Evolutionary conservation across 2,329 filamentous ascomycete species (phyloP), one percentile per base, ranked within the genome.

Genomic region (Colletotrichum agaves): DNA sequence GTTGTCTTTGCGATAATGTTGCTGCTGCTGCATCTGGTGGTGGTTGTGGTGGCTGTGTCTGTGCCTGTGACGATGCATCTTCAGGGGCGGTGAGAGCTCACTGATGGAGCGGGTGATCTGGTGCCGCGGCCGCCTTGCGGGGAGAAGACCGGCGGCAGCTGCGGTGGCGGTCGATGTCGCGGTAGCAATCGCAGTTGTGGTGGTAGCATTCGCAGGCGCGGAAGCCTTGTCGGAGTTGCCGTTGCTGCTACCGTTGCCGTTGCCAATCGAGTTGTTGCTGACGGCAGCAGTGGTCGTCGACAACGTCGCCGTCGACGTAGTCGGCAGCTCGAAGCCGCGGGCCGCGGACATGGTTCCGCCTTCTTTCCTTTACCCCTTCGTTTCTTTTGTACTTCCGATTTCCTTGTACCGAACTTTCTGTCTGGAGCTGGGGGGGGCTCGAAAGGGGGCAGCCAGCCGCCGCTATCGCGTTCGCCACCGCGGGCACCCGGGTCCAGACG

Each of bases 91-190:
- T 23, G 85, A 80, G 58, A 87, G 72, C 70, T 88, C 86, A 49
- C 83, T 84, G 66, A 88, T 82, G 52, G 88, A 89, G 37, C 85
- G 83, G 68, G 82, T 84, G 67, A 88, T 79, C 71, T 86, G 85
- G 72, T 87, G 87, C 66, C 82, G 82, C 76, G 66, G 61, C 44
- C 61, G 44, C 37, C 61, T 61, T 11, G 53, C 61, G 31, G 64
- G 64, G 12, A 59, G 61, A 8, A 59, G 61, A 10, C 53, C 50
- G n/a, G 58, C 63, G 12, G 63, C 61, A 13, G 61, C 46, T 35
- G 53, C 63, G 17, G 60, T 46, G n/a, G 47, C 57, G 2, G 62
- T 53, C 3, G 57, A 21, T 39, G 55, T 61, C 27, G 62, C 33
- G 37, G 62, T 41, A 43, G 62, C 56, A 27, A 56, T 57, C 3